Base-by-base conservation (phyloP, 352 stramenopile genomes). In the Aphanomyces cochlioides region DNA sequence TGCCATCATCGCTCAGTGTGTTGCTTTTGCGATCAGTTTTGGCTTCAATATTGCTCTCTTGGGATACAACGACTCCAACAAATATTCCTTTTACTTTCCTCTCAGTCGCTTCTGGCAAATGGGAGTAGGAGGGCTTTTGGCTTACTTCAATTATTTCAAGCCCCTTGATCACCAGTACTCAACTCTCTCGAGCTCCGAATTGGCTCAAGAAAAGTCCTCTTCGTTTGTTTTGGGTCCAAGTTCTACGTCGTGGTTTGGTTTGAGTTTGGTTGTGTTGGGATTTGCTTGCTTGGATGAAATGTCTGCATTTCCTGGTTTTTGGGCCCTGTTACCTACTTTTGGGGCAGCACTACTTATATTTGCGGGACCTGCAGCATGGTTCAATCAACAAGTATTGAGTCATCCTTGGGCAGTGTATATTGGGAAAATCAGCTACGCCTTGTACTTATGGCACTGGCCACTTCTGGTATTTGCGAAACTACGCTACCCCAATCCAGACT, bases 61-160 rank as follows among this genome's bases (percentile, higher is more conserved):
- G n/a, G n/a, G n/a, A n/a, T 8, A 28, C 36, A 36, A 8, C 8
- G 43, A 40, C 4, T 6, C 45, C 38, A 47, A 54, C 40, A 72
- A 72, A 38, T 72, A 61, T 8, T 34, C 67, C 5, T 72, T 72
- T 50, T 72, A 72, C 54, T 57, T 68, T 7, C 67, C 67, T 1
- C 10, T 72, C 0, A 2, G 45, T 39, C 64, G 64, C 1, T 70
- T 70, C 64, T 70, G 64, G 64, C 64, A 70, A 54, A 70, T 70
- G 64, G 64, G 38, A 5, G 43, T 50, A 12, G 43, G 43, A n/a
- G 43, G 43, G 10, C 43, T 50, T n/a, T n/a, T 50, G 10, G 43
- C 43, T 50, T 50, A 50, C 17, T n/a, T 50, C 43, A 12, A 50
- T n/a, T n/a, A n/a, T 1, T n/a, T n/a, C 43, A n/a, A 50, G 28